Evolutionary conservation across 805 yeast species (phyloP).

Genomic region (Kurtzmaniella cleridarum): DNA sequence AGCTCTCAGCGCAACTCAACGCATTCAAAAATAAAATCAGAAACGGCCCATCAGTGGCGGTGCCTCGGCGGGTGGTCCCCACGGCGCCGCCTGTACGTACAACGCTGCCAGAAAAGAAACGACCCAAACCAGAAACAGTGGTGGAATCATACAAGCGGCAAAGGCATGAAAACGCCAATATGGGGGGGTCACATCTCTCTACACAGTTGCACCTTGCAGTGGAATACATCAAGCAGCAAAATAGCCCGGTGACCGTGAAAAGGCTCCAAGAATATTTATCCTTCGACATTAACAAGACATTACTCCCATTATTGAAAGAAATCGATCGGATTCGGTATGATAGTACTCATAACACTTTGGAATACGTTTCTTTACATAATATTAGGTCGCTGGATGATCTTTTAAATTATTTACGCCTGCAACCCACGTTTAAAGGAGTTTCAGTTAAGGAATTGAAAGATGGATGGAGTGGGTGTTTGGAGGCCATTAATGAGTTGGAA

Average conservation of each 20-base stretch:
- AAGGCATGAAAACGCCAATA: constrained; percentile 18
- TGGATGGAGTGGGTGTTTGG: constrained; percentile 91
- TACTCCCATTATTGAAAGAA: constrained; percentile 66
- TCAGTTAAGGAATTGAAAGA: constrained; percentile 77
- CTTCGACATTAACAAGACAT: constrained; percentile 52
- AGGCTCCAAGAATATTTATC: constrained; percentile 66
- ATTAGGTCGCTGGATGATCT: constrained; percentile 78
- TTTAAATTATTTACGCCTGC: constrained; percentile 65
- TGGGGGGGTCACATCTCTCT: constrained; percentile 62
- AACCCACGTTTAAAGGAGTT: constrained; percentile 82
- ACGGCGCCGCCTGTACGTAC: constrained; percentile 6
- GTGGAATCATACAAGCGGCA: constrained; percentile 33
- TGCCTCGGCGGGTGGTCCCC: constrained; percentile 9
- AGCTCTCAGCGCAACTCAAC: constrained; percentile 39
- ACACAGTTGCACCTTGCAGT: constrained; percentile 89
- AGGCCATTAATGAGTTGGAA: constrained; percentile 75
- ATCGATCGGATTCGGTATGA: constrained; percentile 75
- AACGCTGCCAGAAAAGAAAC: constrained; percentile 7
- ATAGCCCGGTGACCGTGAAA: constrained; percentile 60
- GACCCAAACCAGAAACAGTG: constrained; percentile 18
- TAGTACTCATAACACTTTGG: constrained; percentile 57
- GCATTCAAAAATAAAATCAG: constrained; percentile 42
- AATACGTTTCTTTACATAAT: constrained; percentile 85
- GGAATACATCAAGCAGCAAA: constrained; percentile 74
- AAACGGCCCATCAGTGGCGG: constrained; percentile 39